These are phyloP conservation scores for Xylariaceae sp. DNA, from an alignment of 2,329 filamentous ascomycete species.

Conservation along the genomic window DNA sequence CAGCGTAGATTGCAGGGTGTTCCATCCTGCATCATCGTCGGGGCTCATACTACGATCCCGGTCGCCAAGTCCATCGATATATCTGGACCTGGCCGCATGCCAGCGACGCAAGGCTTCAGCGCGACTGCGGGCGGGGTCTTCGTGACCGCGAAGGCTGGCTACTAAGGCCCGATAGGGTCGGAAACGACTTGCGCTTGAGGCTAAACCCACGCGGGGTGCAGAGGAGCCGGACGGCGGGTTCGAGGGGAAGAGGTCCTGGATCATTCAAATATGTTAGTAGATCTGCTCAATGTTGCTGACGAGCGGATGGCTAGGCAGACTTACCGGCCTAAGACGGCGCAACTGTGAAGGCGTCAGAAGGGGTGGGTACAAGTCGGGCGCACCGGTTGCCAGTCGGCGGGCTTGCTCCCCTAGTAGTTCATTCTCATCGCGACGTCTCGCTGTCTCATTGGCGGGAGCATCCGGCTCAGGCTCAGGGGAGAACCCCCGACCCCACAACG, in stretches of 20 bases:
- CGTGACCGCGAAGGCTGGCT: no score
- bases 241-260: background rate
- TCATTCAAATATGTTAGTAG: background rate
- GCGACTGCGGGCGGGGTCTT: no score
- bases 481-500: background rate
- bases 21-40: slow-evolving; percentile 64
- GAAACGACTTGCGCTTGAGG: no score
- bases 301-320: background rate
- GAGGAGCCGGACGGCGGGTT: background rate
- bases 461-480: no score
- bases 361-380: no score
- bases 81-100: background rate
- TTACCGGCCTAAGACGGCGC: background rate
- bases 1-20: slow-evolving; percentile 72
- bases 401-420: no score
- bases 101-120: no score
- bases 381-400: no score
- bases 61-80: slow-evolving; percentile 72
- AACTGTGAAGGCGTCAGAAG: background rate
- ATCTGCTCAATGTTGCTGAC: background rate
- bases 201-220: background rate
- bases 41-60: slow-evolving; percentile 77
- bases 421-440: no score
- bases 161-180: no score
- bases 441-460: no score